A percentile compares a stretch with the other conserved stretches of the same genome.
Evolutionary conservation across 2,329 filamentous ascomycete species (phyloP).

Genomic region (Nigrograna mackinnonii): DNA sequence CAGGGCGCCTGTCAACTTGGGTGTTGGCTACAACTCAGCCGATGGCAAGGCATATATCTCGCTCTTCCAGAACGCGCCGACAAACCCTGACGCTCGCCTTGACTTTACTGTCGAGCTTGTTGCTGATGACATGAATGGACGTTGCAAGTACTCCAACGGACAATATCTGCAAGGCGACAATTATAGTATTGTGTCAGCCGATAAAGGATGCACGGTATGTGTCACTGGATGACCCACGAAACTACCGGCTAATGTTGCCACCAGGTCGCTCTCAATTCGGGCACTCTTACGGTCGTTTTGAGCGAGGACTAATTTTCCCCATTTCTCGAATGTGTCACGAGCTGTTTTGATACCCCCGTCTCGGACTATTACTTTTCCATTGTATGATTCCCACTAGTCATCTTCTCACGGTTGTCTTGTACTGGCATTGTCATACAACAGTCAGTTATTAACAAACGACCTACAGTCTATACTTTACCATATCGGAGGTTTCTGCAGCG

Average conservation of each 20-base stretch:
- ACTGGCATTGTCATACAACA: too few species aligned
- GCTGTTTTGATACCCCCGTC: too few species aligned
- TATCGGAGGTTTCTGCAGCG: too few species aligned
- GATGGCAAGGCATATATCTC: conserved; percentile 71
- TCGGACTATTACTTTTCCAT: too few species aligned
- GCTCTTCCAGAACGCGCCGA: conserved; percentile 83
- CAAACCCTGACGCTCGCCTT: conserved; percentile 64
- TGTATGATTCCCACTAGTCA: too few species aligned
- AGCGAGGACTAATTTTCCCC: not conserved
- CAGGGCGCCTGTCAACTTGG: conserved; percentile 85
- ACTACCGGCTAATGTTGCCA: not conserved
- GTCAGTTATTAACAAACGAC: too few species aligned
- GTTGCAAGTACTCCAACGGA: conserved; percentile 70
- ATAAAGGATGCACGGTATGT: conserved; percentile 64
- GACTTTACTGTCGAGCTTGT: conserved; percentile 79
- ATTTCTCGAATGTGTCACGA: too few species aligned
- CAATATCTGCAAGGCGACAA: conserved; percentile 59
- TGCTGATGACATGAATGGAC: conserved; percentile 62
- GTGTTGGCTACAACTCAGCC: conserved; percentile 67
- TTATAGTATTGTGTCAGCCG: conserved; percentile 49
- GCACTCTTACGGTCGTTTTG: not conserved
- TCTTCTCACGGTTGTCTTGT: too few species aligned
- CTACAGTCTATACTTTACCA: too few species aligned
- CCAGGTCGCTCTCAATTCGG: not conserved
- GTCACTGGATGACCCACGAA: not conserved